Base-by-base conservation (phyloP, 495 filamentous ascomycete genomes). In the Stereocaulon alpinum region DNA sequence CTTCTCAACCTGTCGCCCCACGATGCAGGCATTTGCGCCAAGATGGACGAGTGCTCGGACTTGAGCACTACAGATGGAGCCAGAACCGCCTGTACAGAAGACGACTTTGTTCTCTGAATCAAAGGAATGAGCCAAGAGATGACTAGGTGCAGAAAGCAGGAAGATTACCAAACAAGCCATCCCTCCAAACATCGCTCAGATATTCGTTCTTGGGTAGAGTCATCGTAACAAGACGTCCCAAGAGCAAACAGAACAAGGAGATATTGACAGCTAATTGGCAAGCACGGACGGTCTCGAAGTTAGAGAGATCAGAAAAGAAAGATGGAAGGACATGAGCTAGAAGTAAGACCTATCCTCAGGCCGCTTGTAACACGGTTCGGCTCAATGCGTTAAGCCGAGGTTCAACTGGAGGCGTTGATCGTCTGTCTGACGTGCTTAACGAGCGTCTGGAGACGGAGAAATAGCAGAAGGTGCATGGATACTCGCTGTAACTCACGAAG, bases 61-160 rank as follows among this genome's bases (percentile, higher is more conserved):
- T 72, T 96, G 93, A 10, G 86, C 89, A 64, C 86, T 91, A 72
- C 93, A 94, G 64, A 98, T 98, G 15, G 89, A 86, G 41, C 93
- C 93, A 1, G 89, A 89, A 55, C 93, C 93, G 43, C 93, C 93
- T 30, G 93, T 98, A 67, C 94, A 94, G 76, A 97, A 92, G 63
- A 96, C 80, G 20, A 97, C 91, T 69, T 93, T 93, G 68, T 88
- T 85, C 58, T 82, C 88, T 91, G 67, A 7, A 12, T 45, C 27
- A 1, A 55, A 27, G 5, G 42, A 4, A n/a, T 54, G 40, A 40
- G 58, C 32, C 24, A 32, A 14, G n/a, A 40, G 18, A 42, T 27
- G n/a, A 49, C 12, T 17, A 44, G 34, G 41, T 18, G 30, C 48
- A 34, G 3, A 44, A 42, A 50, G 43, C 27, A 30, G 9, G 40